Conservation (phyloP, 2,329 filamentous ascomycete species). For the Xylariales sp. region DNA sequence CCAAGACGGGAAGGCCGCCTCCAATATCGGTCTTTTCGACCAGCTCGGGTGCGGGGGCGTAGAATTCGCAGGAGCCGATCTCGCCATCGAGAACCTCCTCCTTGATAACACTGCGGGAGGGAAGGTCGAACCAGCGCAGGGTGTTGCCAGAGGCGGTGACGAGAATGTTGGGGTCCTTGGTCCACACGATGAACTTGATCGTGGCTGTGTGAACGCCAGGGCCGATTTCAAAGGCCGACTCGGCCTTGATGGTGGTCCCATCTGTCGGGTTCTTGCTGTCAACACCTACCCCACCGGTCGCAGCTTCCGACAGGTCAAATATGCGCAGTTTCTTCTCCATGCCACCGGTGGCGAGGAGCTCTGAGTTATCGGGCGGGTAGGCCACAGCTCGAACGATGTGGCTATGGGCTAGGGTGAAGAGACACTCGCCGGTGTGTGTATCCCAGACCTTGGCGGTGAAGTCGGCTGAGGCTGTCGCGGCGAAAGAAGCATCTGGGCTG, state of each 20-base stretch:
- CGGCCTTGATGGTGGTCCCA: conserved; percentile 46
- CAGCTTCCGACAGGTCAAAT: conserved; percentile 70
- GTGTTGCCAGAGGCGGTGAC: conserved; percentile 91
- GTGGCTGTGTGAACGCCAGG: conserved; percentile 76
- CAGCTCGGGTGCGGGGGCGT: conserved; percentile 56
- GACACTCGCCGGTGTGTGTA: conserved; percentile 85
- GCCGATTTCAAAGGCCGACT: conserved; percentile 80
- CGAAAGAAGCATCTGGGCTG: conserved; percentile 80
- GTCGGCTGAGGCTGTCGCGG: conserved; percentile 91
- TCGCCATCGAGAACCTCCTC: conserved; percentile 76
- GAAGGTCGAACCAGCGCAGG: conserved; percentile 90
- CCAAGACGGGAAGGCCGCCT: conserved; percentile 68
- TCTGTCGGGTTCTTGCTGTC: conserved; percentile 6
- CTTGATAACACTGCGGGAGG: conserved; percentile 68
- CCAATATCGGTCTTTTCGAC: conserved; percentile 60
- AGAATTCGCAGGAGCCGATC: conserved; percentile 90
- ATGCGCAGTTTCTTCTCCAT: conserved; percentile 96
- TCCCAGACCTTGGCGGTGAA: conserved; percentile 98
- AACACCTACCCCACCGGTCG: conserved; percentile 24
- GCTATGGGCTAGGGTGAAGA: conserved; percentile 83
- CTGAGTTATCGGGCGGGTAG: conserved; percentile 75
- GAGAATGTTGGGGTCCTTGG: conserved; percentile 78
- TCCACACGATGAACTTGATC: conserved; percentile 97
- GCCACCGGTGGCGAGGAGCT: conserved; percentile 88
- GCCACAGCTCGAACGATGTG: conserved; percentile 95